Percentiles rank a stretch among this genome's conserved stretches.
These are phyloP conservation scores for Peronospora farinosa DNA, from an alignment of 352 stramenopile genomes.

Conservation along the genomic window DNA sequence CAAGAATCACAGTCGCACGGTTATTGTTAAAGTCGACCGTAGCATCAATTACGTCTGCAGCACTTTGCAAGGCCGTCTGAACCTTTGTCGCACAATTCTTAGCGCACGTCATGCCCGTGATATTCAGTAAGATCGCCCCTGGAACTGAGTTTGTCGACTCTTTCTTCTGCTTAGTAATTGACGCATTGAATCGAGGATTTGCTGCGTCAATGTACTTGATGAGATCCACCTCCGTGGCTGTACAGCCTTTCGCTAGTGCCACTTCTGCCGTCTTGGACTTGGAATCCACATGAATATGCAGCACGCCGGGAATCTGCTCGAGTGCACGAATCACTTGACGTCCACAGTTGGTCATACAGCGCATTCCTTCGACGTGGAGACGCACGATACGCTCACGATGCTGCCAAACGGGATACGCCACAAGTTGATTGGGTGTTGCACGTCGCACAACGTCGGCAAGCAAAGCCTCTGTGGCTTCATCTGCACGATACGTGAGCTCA, in stretches of 20 bases:
- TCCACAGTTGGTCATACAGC: slow-evolving; percentile 85
- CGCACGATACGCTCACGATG: slow-evolving; percentile 74
- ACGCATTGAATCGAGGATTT: slow-evolving; percentile 72
- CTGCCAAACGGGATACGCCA: slow-evolving; percentile 79
- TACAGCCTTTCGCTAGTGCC: slow-evolving; percentile 69
- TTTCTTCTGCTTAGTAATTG: slow-evolving; percentile 52
- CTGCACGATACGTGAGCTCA: slow-evolving; percentile 35
- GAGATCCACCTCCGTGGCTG: slow-evolving; percentile 77
- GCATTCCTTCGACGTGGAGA: slow-evolving; percentile 75
- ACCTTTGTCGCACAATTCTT: slow-evolving; percentile 60
- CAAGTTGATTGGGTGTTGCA: slow-evolving; percentile 35
- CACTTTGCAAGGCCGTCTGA: slow-evolving; percentile 40
- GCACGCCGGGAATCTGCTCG: slow-evolving; percentile 72
- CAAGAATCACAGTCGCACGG: slow-evolving; percentile 63
- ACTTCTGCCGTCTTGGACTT: slow-evolving; percentile 74
- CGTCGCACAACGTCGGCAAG: slow-evolving; percentile 54
- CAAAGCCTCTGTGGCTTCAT: slow-evolving; percentile 40
- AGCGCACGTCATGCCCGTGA: slow-evolving; percentile 74
- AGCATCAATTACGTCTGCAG: slow-evolving; percentile 54
- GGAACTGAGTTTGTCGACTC: slow-evolving; percentile 43
- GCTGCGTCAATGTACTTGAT: slow-evolving; percentile 75
- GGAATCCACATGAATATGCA: slow-evolving; percentile 80
- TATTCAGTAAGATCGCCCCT: slow-evolving; percentile 59
- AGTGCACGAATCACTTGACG: slow-evolving; percentile 71
- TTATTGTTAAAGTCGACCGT: slow-evolving; percentile 67